Conservation (phyloP, 2,329 filamentous ascomycete species). For the Aspergillus pseudotamarii region DNA sequence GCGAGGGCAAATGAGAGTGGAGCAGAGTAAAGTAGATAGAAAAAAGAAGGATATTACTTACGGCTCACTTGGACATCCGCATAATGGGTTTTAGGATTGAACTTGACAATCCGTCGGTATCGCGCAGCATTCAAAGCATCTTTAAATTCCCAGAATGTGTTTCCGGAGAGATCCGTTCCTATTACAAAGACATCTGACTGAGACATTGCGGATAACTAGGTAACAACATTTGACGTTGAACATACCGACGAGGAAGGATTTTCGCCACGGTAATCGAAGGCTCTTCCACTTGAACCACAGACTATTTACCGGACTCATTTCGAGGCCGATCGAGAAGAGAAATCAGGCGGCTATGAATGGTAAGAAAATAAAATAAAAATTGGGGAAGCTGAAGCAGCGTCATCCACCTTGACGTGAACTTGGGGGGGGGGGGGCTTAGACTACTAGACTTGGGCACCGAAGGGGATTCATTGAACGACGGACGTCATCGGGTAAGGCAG, state of each 20-base stretch:
- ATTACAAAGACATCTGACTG: slow-evolving; percentile 9
- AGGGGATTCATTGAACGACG: background rate
- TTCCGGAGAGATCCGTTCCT: slow-evolving; percentile 65
- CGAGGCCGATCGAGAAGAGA: slow-evolving; percentile 8
- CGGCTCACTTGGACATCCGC: slow-evolving; percentile 64
- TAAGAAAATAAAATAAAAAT: background rate
- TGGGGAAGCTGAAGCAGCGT: background rate
- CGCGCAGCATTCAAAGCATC: slow-evolving; percentile 58
- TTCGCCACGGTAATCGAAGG: slow-evolving; percentile 64
- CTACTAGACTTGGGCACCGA: background rate
- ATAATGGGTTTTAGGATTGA: slow-evolving; percentile 55
- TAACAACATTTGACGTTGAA: slow-evolving; percentile 6
- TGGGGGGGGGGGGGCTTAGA: background rate
- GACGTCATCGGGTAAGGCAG: slow-evolving; percentile 7
- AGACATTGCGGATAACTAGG: slow-evolving; percentile 8
- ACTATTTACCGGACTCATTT: slow-evolving; percentile 46
- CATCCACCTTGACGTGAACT: background rate
- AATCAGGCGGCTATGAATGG: slow-evolving; percentile 2
- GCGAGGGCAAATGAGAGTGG: no score
- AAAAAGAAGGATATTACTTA: slow-evolving; percentile 33
- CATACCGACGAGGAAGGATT: slow-evolving; percentile 60
- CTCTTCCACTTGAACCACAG: slow-evolving; percentile 67
- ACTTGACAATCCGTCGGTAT: slow-evolving; percentile 62
- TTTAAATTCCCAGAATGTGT: slow-evolving; percentile 70
- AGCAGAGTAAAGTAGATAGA: background rate